Conservation (phyloP, 257 asterid species). For the Plantago elongata region DNA sequence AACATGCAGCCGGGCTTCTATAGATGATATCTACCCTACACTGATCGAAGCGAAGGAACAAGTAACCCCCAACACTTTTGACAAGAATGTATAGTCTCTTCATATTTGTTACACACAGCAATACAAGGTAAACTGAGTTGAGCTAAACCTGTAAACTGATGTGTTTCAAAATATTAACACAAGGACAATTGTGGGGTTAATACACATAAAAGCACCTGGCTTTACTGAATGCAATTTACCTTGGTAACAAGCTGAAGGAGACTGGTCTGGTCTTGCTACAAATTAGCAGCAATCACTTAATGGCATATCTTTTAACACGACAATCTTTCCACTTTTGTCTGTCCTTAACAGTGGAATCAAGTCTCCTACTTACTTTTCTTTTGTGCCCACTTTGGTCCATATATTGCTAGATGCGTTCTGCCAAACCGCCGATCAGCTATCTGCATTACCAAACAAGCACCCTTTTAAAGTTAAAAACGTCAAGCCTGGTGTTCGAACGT, state of each 20-base stretch:
- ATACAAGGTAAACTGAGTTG: neutral
- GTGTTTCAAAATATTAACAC: neutral
- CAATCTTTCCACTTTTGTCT: conserved; percentile 9
- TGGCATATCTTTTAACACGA: neutral
- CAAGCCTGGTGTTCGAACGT: neutral
- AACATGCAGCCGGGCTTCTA: too few species aligned
- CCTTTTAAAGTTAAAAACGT: neutral
- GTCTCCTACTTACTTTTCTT: conserved; percentile 48
- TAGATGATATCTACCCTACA: conserved; percentile 9
- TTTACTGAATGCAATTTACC: conserved; percentile 14
- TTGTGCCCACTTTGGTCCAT: conserved; percentile 93
- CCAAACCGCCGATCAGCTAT: conserved; percentile 96
- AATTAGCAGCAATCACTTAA: neutral
- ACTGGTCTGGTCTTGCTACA: neutral
- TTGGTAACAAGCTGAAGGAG: conserved; percentile 8
- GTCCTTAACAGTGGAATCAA: conserved; percentile 9
- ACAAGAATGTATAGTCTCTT: neutral
- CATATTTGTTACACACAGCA: neutral
- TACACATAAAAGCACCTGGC: neutral
- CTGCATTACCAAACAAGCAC: conserved; percentile 33
- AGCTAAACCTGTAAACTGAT: conserved; percentile 1
- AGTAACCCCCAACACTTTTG: neutral
- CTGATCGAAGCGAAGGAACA: neutral
- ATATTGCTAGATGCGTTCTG: conserved; percentile 88
- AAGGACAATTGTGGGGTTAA: neutral